phyloP scores from a whole-genome alignment of 148 eudicot genomes.

The Rhododendron ferrugineum region DNA sequence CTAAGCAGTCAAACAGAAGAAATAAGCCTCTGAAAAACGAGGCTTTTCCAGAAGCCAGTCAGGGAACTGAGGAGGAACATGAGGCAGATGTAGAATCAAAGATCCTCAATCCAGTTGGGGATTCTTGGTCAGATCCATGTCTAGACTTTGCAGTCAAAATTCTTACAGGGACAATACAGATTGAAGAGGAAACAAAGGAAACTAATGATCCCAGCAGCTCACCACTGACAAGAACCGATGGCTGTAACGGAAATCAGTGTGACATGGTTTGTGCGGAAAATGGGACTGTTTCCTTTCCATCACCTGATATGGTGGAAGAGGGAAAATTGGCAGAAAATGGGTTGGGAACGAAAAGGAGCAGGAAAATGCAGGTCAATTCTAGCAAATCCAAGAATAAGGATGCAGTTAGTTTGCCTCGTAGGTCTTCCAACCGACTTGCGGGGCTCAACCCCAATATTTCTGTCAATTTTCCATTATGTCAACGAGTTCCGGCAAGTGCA shows the following conservation, averaged over 20 bases:
- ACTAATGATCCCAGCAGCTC: slow-evolving; percentile 8
- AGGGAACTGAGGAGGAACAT: slow-evolving; percentile 13
- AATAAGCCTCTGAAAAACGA: slow-evolving; percentile 9
- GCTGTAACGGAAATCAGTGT: slow-evolving; percentile 14
- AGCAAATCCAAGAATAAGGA: slow-evolving; percentile 35
- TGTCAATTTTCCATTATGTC: slow-evolving; percentile 20
- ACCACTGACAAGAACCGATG: neutral
- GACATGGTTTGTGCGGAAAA: slow-evolving; percentile 5
- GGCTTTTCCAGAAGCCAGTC: slow-evolving; percentile 10
- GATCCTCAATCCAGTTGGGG: slow-evolving; percentile 30
- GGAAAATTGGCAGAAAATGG: slow-evolving; percentile 15
- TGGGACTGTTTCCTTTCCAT: slow-evolving; percentile 8
- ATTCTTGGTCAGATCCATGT: slow-evolving; percentile 69
- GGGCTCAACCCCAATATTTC: slow-evolving; percentile 27
- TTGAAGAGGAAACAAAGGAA: slow-evolving; percentile 12
- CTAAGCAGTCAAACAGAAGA: neutral
- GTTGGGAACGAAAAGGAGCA: slow-evolving; percentile 11
- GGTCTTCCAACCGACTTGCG: slow-evolving; percentile 58
- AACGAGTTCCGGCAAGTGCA: slow-evolving; percentile 26
- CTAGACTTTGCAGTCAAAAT: slow-evolving; percentile 77
- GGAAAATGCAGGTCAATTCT: slow-evolving; percentile 21
- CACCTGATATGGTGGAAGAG: slow-evolving; percentile 8
- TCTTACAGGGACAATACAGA: slow-evolving; percentile 63
- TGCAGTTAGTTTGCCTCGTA: slow-evolving; percentile 20
- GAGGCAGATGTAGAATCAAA: slow-evolving; percentile 20